Conservation (phyloP, 2,329 filamentous ascomycete genomes). For the Triangularia setosa region DNA sequence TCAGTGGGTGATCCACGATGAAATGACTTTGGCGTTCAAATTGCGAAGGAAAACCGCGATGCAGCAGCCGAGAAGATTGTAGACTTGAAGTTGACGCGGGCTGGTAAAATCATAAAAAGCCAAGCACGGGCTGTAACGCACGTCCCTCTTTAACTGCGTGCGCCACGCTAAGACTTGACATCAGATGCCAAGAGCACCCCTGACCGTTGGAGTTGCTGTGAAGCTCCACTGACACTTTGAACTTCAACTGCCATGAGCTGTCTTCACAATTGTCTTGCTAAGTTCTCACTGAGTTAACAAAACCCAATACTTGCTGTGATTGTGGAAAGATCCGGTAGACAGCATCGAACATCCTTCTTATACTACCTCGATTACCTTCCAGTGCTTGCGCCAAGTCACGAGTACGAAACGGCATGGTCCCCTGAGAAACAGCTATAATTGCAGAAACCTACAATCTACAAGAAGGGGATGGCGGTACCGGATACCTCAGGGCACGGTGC, state of each 20-base stretch:
- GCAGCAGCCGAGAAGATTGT: neutral
- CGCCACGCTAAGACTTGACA: neutral
- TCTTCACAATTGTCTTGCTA: neutral
- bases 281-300: neutral
- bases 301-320: neutral
- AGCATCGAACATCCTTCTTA: neutral
- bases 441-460: neutral
- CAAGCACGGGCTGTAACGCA: neutral
- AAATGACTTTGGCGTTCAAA: neutral
- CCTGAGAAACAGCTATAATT: neutral
- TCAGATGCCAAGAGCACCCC: neutral
- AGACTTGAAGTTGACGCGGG: neutral
- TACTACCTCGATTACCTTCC: neutral
- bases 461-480: conserved; percentile 17
- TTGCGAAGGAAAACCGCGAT: neutral
- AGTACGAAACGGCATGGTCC: neutral
- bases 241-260: neutral
- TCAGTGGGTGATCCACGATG: neutral
- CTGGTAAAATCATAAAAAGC: neutral
- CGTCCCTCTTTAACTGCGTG: neutral
- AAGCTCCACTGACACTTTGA: neutral
- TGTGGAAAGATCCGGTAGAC: neutral
- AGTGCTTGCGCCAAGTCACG: neutral
- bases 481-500: conserved; percentile 30
- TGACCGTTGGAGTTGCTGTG: neutral